Percentiles rank a stretch among this genome's conserved stretches.
phyloP scores from a whole-genome alignment of 1,139 yeast species.

The Debaryomycetaceae sp. region DNA sequence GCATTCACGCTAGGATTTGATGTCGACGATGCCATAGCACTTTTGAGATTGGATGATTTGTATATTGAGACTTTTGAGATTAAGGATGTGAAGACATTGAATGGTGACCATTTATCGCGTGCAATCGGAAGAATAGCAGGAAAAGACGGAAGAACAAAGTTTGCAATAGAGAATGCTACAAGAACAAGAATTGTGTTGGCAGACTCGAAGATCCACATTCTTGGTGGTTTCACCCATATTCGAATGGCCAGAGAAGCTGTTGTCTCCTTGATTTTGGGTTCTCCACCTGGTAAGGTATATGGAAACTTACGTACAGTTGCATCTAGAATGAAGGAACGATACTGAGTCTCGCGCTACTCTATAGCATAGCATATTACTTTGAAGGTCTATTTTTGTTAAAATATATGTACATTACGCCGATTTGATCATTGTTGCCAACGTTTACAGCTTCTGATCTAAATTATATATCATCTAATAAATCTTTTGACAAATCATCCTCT shows the following conservation, averaged over 20 bases:
- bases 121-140: constrained; percentile 99
- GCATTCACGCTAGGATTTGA: constrained; percentile 97
- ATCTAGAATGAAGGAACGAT: constrained; percentile 94
- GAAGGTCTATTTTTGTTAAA: neutral
- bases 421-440: neutral
- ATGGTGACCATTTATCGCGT: constrained; percentile 95
- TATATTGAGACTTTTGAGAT: constrained; percentile 96
- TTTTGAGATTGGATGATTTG: constrained; percentile 88
- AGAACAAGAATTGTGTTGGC: constrained; percentile 97
- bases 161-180: constrained; percentile 97
- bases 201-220: constrained; percentile 90
- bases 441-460: neutral
- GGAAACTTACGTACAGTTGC: constrained; percentile 97
- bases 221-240: constrained; percentile 96
- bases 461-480: constrained; percentile 26
- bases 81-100: constrained; percentile 92
- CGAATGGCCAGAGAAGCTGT: constrained; percentile 97
- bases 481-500: constrained; percentile 49
- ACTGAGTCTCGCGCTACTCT: constrained; percentile 30
- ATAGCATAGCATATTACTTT: neutral
- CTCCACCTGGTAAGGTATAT: constrained; percentile 97
- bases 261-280: constrained; percentile 90
- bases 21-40: constrained; percentile 93
- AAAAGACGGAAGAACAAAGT: constrained; percentile 97
- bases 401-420: neutral